Percentiles rank a stretch among this genome's conserved stretches.
Evolutionary conservation across 805 yeast species (phyloP).

Genomic region (Kodamaea restingae): DNA sequence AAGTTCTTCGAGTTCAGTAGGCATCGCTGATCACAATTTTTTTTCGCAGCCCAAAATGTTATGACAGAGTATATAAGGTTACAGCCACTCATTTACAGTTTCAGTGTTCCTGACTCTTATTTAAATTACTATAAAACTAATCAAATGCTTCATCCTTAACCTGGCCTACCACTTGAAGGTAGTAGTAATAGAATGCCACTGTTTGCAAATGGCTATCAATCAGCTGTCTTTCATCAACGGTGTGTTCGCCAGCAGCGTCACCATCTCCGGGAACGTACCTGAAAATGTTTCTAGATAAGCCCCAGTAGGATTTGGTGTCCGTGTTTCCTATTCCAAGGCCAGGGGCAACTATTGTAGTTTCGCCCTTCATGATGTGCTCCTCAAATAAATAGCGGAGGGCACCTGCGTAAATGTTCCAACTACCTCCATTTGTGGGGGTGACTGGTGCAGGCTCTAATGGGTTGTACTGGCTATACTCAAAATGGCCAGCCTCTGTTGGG

Average conservation of each 20-base stretch:
- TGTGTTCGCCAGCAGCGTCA: conserved; percentile 22
- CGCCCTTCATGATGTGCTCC: conserved; percentile 26
- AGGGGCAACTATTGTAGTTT: conserved; percentile 32
- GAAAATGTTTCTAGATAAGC: conserved; percentile 33
- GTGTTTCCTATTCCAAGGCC: conserved; percentile 36
- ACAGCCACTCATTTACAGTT: too few species aligned
- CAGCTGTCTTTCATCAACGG: conserved; percentile 31
- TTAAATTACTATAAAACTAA: background rate
- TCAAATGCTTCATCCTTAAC: conserved; percentile 13
- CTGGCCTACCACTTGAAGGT: conserved; percentile 27
- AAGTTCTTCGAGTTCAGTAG: conserved; percentile 47
- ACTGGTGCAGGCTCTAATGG: conserved; percentile 38
- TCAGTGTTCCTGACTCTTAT: too few species aligned
- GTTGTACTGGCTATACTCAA: conserved; percentile 23
- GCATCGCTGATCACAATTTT: conserved; percentile 24
- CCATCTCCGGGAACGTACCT: conserved; percentile 30
- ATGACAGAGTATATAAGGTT: too few species aligned
- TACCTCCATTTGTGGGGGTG: conserved; percentile 28
- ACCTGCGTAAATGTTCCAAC: conserved; percentile 36
- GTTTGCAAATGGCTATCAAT: conserved; percentile 32
- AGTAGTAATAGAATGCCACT: conserved; percentile 38
- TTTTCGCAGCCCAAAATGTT: conserved; percentile 6
- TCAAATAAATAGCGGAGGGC: conserved; percentile 36
- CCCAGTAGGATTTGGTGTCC: conserved; percentile 42
- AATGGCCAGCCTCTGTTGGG: conserved; percentile 28